phyloP scores from a whole-genome alignment of 1,284 basidiomycete genomes.

The Sparassis latifolia region DNA sequence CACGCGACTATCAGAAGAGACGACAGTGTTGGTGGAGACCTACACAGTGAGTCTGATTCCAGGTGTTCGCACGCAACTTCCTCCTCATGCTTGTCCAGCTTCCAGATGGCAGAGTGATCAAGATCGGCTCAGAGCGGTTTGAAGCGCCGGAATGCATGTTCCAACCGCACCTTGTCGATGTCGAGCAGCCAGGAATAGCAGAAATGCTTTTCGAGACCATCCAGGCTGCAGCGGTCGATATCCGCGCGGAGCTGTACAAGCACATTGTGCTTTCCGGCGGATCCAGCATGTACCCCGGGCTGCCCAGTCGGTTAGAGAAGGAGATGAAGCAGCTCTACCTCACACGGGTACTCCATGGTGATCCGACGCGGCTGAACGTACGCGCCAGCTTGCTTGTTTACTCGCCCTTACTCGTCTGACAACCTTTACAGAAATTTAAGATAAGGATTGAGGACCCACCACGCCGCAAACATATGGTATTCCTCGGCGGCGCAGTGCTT shows the following conservation, averaged over 20 bases:
- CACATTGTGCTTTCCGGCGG: constrained; percentile 98
- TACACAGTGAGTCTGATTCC: constrained; percentile 67
- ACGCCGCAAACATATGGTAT: constrained; percentile 98
- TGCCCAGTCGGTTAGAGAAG: constrained; percentile 95
- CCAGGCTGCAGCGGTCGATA: constrained; percentile 87
- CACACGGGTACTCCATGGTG: constrained; percentile 81
- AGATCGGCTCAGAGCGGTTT: constrained; percentile 98
- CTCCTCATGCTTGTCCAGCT: constrained; percentile 49
- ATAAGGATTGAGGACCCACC: constrained; percentile 98
- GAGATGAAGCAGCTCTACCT: constrained; percentile 99
- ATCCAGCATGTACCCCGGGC: constrained; percentile 97
- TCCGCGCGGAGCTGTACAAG: constrained; percentile 91
- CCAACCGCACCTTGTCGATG: constrained; percentile 96
- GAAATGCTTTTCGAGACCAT: constrained; percentile 98
- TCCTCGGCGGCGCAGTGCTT: constrained; percentile 92
- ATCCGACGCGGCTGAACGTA: constrained; percentile 83
- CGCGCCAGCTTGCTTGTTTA: constrained; percentile 26
- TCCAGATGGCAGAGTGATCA: constrained; percentile 94
- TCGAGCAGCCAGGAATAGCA: constrained; percentile 97
- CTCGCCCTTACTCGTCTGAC: background rate
- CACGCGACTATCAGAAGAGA: constrained; percentile 92
- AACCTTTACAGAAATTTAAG: constrained; percentile 85
- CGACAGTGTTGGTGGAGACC: constrained; percentile 92
- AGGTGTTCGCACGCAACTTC: background rate
- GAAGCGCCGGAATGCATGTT: constrained; percentile 99